Conservation (phyloP, 805 yeast species). For the Metschnikowia henanensis region DNA sequence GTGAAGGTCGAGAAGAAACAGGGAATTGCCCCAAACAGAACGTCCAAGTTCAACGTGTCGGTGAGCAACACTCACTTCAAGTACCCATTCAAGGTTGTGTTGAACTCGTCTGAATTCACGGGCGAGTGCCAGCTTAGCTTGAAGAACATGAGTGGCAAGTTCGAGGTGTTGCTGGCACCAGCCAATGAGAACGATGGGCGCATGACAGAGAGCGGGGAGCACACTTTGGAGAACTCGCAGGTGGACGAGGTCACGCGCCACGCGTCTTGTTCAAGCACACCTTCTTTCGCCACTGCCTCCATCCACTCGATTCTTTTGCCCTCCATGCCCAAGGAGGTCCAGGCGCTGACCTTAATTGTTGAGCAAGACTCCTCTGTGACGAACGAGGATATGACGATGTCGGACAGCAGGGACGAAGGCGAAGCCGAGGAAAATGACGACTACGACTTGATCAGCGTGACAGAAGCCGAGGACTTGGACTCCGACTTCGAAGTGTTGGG, state of each 20-base stretch:
- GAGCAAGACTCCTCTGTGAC: neutral
- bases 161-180: slow-evolving; percentile 4
- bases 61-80: slow-evolving; percentile 32
- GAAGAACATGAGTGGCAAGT: slow-evolving; percentile 24
- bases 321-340: slow-evolving; percentile 10
- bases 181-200: neutral
- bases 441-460: slow-evolving; percentile 34
- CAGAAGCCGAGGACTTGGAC: slow-evolving; percentile 26
- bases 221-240: neutral
- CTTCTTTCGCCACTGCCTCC: slow-evolving; percentile 8
- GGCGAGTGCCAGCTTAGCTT: slow-evolving; percentile 25
- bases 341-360: neutral
- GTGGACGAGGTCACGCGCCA: slow-evolving; percentile 1
- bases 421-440: slow-evolving; percentile 26
- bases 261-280: slow-evolving; percentile 6
- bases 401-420: neutral
- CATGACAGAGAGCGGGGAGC: neutral
- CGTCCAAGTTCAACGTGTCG: slow-evolving; percentile 34
- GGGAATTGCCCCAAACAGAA: slow-evolving; percentile 32
- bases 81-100: slow-evolving; percentile 31
- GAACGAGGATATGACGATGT: slow-evolving; percentile 4
- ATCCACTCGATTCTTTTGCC: slow-evolving; percentile 12
- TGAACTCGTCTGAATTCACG: slow-evolving; percentile 21
- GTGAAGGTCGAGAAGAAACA: slow-evolving; percentile 31
- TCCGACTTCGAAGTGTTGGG: slow-evolving; percentile 42